A percentile compares a stretch with the other conserved stretches of the same genome.
These are phyloP conservation scores for Crataegus laevigata DNA, from an alignment of 306 rosid genomes.

Conservation along the genomic window DNA sequence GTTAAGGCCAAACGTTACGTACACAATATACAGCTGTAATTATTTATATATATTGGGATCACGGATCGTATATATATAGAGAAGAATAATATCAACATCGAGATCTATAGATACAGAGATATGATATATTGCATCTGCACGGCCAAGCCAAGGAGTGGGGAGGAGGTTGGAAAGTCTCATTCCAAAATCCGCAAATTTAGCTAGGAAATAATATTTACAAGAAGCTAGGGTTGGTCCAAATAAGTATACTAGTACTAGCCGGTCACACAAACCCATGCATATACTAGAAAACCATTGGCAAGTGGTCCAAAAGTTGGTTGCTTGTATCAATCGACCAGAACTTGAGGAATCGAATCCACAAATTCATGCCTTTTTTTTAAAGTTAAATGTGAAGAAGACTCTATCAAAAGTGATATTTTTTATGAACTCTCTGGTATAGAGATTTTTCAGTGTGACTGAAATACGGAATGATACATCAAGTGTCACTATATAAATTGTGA, in stretches of 20 bases:
- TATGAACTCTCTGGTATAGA: rapidly evolving
- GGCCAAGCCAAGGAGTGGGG: not conserved
- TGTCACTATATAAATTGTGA: no score
- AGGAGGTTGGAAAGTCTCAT: not conserved
- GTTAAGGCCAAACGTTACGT: not conserved
- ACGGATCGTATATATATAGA: not conserved
- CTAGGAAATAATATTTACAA: not conserved
- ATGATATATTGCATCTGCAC: conserved; percentile 1
- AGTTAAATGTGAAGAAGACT: no score
- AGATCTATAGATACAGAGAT: not conserved
- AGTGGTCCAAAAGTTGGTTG: conserved; percentile 10
- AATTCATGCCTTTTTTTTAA: not conserved
- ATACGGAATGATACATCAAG: no score
- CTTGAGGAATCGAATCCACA: not conserved
- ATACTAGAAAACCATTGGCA: not conserved
- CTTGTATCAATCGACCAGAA: not conserved
- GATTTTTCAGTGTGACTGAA: no score
- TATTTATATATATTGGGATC: not conserved
- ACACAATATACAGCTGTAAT: no score
- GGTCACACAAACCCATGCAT: not conserved
- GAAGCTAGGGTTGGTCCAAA: not conserved
- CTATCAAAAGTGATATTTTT: no score
- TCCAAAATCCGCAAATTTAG: not conserved
- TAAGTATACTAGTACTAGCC: not conserved
- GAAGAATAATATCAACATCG: not conserved